A percentile compares a stretch with the other conserved stretches of the same genome.
These are phyloP conservation scores for Wickerhamomyces bovis DNA, from an alignment of 805 yeast genomes.

Conservation along the genomic window DNA sequence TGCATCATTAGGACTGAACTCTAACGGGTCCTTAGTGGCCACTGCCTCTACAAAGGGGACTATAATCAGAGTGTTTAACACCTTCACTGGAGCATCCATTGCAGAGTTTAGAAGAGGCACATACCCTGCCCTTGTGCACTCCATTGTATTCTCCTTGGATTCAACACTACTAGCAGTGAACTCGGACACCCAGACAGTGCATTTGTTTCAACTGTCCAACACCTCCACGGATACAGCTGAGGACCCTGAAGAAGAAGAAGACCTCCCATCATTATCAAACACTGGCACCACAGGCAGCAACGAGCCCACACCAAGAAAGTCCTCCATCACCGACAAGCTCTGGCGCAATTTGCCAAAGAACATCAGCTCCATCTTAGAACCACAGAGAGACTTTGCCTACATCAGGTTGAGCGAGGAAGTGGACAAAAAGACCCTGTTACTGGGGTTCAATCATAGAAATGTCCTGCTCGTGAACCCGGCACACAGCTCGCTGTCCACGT, in stretches of 20 bases:
- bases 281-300: constrained; percentile 1
- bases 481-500: constrained; percentile 48
- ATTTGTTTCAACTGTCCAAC: constrained; percentile 44
- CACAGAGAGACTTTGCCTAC: constrained; percentile 60
- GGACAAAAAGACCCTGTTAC: not conserved
- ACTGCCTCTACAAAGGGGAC: constrained; percentile 92
- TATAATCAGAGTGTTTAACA: constrained; percentile 73
- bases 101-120: constrained; percentile 81
- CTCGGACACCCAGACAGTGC: constrained; percentile 60
- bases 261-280: constrained; percentile 13
- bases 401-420: constrained; percentile 32
- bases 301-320: constrained; percentile 1
- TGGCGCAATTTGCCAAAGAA: constrained; percentile 23
- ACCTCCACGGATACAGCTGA: not conserved
- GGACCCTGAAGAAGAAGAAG: constrained; percentile 3
- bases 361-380: constrained; percentile 51
- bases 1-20: constrained; percentile 60
- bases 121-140: constrained; percentile 49
- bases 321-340: constrained; percentile 23
- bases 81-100: constrained; percentile 46
- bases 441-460: constrained; percentile 18
- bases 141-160: constrained; percentile 46
- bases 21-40: constrained; percentile 75
- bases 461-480: constrained; percentile 22
- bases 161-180: constrained; percentile 48